Evolutionary conservation across 805 yeast species (phyloP).

Genomic region (Yarrowia deformans): DNA sequence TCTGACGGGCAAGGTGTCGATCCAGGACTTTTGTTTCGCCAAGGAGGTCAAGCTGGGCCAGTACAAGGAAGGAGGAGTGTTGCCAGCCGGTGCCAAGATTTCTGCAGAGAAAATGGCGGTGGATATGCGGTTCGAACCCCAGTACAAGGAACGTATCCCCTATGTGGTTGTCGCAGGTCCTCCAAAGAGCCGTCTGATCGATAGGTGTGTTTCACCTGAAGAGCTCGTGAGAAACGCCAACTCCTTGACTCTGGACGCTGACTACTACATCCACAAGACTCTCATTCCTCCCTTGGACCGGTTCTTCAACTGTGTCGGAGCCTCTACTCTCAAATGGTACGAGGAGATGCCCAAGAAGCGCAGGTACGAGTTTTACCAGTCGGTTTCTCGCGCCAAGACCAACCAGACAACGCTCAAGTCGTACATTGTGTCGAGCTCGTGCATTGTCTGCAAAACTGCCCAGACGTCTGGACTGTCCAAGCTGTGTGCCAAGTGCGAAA

Average conservation of each 20-base stretch:
- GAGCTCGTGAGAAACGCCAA: slow-evolving; percentile 61
- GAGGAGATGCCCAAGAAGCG: slow-evolving; percentile 62
- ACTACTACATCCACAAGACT: slow-evolving; percentile 84
- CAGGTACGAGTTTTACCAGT: slow-evolving; percentile 38
- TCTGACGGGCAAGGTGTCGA: slow-evolving; percentile 63
- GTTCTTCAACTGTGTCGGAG: slow-evolving; percentile 82
- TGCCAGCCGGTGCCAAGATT: slow-evolving; percentile 92
- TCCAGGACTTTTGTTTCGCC: slow-evolving; percentile 90
- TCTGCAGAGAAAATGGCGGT: slow-evolving; percentile 66
- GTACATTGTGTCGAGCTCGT: slow-evolving; percentile 4
- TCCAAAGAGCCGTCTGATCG: slow-evolving; percentile 65
- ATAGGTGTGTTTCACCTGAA: slow-evolving; percentile 80
- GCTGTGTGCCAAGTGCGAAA: slow-evolving; percentile 41
- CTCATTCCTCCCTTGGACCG: slow-evolving; percentile 90
- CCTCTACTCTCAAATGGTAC: slow-evolving; percentile 79
- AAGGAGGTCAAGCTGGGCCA: slow-evolving; percentile 86
- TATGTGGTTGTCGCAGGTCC: slow-evolving; percentile 76
- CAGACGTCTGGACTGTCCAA: slow-evolving; percentile 36
- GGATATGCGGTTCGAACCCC: slow-evolving; percentile 82
- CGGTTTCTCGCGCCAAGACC: slow-evolving; percentile 4
- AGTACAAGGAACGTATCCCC: slow-evolving; percentile 86
- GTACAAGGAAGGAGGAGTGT: slow-evolving; percentile 71
- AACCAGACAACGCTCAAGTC: slow-evolving; percentile 40
- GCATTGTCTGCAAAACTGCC: slow-evolving; percentile 22
- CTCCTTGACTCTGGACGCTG: slow-evolving; percentile 67